phyloP scores from a whole-genome alignment of 2,329 filamentous ascomycete species.

The Fusarium dlaminii region DNA sequence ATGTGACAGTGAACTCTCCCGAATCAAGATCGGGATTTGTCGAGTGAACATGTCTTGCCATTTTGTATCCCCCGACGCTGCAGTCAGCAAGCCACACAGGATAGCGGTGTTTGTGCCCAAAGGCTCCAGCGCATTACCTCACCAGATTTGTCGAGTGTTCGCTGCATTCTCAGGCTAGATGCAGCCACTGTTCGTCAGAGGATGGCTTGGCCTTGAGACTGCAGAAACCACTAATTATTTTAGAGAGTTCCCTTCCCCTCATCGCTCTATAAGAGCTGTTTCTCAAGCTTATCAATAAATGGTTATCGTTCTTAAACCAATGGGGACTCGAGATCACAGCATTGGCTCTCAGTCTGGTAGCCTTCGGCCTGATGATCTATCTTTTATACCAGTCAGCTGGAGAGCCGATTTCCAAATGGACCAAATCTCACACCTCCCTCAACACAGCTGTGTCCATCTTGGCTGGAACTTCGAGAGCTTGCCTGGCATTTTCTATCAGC shows the following conservation, averaged over 20 bases:
- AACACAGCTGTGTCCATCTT: conserved; percentile 27
- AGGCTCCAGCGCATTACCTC: not conserved
- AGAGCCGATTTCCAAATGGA: conserved; percentile 19
- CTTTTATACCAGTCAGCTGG: not conserved
- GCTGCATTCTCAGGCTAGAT: accelerated
- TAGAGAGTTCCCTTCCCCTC: accelerated
- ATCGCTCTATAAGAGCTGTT: too few species aligned
- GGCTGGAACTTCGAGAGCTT: not conserved
- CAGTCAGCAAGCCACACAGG: not conserved
- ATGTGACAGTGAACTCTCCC: accelerated
- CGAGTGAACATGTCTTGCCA: not conserved
- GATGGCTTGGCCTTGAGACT: not conserved
- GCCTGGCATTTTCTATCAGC: conserved; percentile 1
- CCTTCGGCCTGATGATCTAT: not conserved
- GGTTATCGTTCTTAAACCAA: not conserved
- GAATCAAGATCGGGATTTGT: too few species aligned
- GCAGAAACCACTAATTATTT: not conserved
- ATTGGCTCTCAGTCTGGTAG: not conserved
- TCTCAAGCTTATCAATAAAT: not conserved
- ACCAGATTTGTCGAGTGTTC: not conserved
- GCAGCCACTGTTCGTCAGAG: too few species aligned
- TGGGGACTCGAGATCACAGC: not conserved
- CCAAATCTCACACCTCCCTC: not conserved
- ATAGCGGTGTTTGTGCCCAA: not conserved
- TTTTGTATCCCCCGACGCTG: not conserved